phyloP scores from a whole-genome alignment of 768 basidiomycete species.

The Multifurca ochricompacta region DNA sequence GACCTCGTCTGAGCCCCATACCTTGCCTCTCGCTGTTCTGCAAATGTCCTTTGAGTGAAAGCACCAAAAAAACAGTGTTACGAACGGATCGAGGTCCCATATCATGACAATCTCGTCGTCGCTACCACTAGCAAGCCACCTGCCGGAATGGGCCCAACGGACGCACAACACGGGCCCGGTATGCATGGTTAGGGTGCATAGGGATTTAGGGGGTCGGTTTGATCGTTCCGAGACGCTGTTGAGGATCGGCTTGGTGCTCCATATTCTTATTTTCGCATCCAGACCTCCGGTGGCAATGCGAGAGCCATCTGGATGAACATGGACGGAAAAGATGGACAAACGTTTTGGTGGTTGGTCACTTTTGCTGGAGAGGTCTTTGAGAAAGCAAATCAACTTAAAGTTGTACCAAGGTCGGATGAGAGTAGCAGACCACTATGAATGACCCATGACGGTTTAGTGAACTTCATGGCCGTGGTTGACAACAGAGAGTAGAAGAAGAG shows the following conservation, averaged over 20 bases:
- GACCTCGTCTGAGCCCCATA: slow-evolving; percentile 92
- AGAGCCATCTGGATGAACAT: slow-evolving; percentile 93
- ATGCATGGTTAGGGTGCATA: slow-evolving; percentile 90
- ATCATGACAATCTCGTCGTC: slow-evolving; percentile 96
- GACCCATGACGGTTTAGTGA: slow-evolving; percentile 87
- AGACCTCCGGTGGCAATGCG: slow-evolving; percentile 96
- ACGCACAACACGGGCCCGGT: slow-evolving; percentile 89
- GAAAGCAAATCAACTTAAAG: background rate
- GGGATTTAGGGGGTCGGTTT: slow-evolving; percentile 70
- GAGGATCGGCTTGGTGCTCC: slow-evolving; percentile 95
- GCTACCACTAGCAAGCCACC: slow-evolving; percentile 92
- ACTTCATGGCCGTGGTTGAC: slow-evolving; percentile 47
- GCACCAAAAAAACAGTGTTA: slow-evolving; percentile 18
- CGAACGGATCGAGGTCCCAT: slow-evolving; percentile 95
- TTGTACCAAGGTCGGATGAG: slow-evolving; percentile 16
- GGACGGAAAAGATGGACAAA: slow-evolving; percentile 83
- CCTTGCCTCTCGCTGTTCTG: slow-evolving; percentile 74
- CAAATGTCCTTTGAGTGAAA: background rate
- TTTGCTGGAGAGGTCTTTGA: slow-evolving; percentile 43
- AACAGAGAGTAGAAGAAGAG: no score
- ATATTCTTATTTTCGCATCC: slow-evolving; percentile 93
- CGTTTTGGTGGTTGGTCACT: slow-evolving; percentile 54
- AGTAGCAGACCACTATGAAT: slow-evolving; percentile 55
- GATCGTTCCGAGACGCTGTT: slow-evolving; percentile 57
- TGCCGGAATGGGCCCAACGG: slow-evolving; percentile 88